Base-by-base conservation (phyloP, 2,329 filamentous ascomycete genomes). In the Orbilia ellipsospora region DNA sequence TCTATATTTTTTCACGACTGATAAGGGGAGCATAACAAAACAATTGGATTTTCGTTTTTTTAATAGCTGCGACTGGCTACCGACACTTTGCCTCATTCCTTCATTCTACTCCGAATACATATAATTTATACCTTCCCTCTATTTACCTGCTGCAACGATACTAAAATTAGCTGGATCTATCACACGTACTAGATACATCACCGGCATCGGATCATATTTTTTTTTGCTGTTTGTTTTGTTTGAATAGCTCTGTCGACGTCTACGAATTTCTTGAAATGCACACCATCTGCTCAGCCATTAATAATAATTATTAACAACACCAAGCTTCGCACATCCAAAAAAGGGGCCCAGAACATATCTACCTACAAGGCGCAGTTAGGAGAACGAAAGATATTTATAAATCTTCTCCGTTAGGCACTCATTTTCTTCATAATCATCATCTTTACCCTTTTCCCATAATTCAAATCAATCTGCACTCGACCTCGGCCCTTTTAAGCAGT, bases 171-270 rank as follows among this genome's bases (percentile, higher is more conserved):
- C 44, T 48, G 44, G 44, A 48, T n/a, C 44, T 48, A 48, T 48
- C 44, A 48, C 44, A 4, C 44, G 4, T 48, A 36, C 10, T 48
- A 48, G 44, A 48, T 4, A 48, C 16, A 13, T 50, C 23, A 50
- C 57, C 40, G 36, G 42, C 42, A 62, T 44, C 16, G 20, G 13
- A 23, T 36, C 15, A 12, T 62, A 2, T 10, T 50, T 50, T 26
- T 45, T 23, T 59, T 45, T 57, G 5, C 40, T 40, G 16, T 44
- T 44, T 20, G 16, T 44, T 16, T 40, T 18, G n/a, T 4, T 62
- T 31, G 50, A 4, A 8, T 10, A 36, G 20, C 57, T 51, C 45
- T 20, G 18, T 36, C 57, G 44, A 62, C 57, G 57, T 62, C 57
- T 62, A 62, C 42, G 16, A n/a, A 15, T 15, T 23, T 13, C 54